These are phyloP conservation scores for Lyophyllum shimeji DNA, from an alignment of 768 basidiomycete species.

Conservation along the genomic window DNA sequence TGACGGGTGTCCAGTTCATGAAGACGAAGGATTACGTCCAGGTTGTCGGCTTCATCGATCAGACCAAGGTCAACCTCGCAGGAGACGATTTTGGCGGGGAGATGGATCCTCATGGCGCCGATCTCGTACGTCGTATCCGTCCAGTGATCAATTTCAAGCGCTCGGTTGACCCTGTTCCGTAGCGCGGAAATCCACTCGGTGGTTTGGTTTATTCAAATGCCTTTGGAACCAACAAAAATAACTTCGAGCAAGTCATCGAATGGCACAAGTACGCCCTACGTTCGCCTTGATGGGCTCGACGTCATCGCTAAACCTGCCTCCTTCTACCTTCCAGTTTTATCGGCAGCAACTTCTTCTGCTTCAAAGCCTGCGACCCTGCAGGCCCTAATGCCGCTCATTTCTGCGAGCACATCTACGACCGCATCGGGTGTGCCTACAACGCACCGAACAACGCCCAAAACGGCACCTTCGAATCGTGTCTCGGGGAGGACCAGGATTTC, in stretches of 20 bases:
- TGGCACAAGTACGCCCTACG: conserved; percentile 49
- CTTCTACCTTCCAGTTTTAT: conserved; percentile 47
- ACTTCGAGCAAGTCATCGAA: conserved; percentile 48
- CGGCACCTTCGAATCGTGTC: conserved; percentile 51
- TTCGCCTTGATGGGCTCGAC: neutral
- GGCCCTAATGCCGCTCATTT: conserved; percentile 38
- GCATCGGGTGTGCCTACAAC: conserved; percentile 61
- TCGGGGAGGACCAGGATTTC: conserved; percentile 48
- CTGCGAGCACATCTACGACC: conserved; percentile 66
- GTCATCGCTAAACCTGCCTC: neutral
- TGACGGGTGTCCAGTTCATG: conserved; percentile 60
- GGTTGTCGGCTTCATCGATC: conserved; percentile 59
- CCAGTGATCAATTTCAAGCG: neutral
- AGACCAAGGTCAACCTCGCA: conserved; percentile 49
- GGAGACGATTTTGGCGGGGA: conserved; percentile 63
- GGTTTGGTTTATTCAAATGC: conserved; percentile 20
- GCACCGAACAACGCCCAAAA: conserved; percentile 53
- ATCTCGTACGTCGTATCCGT: conserved; percentile 19
- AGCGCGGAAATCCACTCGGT: conserved; percentile 71
- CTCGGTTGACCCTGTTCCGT: neutral
- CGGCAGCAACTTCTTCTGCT: conserved; percentile 50
- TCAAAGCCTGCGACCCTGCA: conserved; percentile 59
- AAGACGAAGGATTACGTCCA: conserved; percentile 54
- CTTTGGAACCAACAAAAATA: conserved; percentile 28
- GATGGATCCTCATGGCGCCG: conserved; percentile 67